phyloP scores from a whole-genome alignment of 352 stramenopile genomes.

The Globisporangium acanthophoron region DNA sequence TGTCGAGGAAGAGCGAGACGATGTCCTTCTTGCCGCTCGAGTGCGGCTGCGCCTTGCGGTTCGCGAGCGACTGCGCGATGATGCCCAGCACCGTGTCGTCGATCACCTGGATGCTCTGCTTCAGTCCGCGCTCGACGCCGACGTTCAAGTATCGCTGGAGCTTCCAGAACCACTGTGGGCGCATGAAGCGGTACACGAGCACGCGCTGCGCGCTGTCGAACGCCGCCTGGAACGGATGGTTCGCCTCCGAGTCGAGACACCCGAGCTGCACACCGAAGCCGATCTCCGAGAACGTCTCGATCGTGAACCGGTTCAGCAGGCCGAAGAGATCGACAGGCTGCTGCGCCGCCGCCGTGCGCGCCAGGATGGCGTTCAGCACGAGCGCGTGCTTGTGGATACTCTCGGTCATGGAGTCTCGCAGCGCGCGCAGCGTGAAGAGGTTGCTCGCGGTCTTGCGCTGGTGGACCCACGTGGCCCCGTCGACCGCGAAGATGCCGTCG shows the following conservation, averaged over 20 bases:
- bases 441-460: constrained; percentile 19
- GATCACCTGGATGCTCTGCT: constrained; percentile 25
- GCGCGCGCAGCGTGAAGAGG: constrained; percentile 13
- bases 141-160: constrained; percentile 29
- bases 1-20: constrained; percentile 26
- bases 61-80: constrained; percentile 28
- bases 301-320: constrained; percentile 49
- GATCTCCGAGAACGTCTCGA: constrained; percentile 66
- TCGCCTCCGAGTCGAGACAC: constrained; percentile 20
- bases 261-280: constrained; percentile 55
- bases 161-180: constrained; percentile 38
- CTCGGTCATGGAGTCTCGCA: constrained; percentile 13
- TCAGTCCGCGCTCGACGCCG: constrained; percentile 26
- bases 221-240: constrained; percentile 44
- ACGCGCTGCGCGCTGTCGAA: constrained; percentile 41
- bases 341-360: not conserved
- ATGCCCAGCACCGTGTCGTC: constrained; percentile 33
- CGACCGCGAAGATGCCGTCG: constrained; percentile 19
- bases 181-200: constrained; percentile 30
- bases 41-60: not conserved
- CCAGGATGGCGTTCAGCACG: constrained; percentile 9
- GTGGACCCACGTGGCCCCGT: constrained; percentile 13
- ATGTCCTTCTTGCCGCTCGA: not conserved
- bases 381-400: constrained; percentile 14
- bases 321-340: constrained; percentile 29